Evolutionary conservation across 2,329 filamentous ascomycete species (phyloP), one percentile per base, ranked within the genome.

Genomic region (Claviceps sp.): DNA sequence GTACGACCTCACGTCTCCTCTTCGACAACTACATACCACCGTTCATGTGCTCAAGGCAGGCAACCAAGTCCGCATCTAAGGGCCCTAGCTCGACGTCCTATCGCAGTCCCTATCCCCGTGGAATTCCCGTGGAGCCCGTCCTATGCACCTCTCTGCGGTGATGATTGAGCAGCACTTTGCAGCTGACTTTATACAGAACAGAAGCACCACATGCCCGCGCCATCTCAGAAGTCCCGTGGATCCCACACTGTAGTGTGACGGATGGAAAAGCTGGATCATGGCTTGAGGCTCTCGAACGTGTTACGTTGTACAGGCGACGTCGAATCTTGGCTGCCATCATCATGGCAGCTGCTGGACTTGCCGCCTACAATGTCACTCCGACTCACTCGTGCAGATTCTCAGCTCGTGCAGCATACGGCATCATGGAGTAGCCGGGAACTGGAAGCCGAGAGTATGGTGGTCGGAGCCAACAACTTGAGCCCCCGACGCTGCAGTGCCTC

Each of bases 261-360:
- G 20, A 38, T 14, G 22, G 38, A 16, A 1, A n/a, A n/a, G 42
- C 22, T 22, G 4, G 24, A 3, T 18, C 22, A 22, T 24, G 20
- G 40, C 13, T 30, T 41, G 42, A 50, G 18, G 42, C 34, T 50
- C 49, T 47, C 45, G 49, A 46, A 50, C 49, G 20, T 47, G 43
- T 34, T 34, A 34, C 30, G 9, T 34, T 11, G 34, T 40, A 47
- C 36, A 44, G 42, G 34, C 14, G n/a, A 22, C 26, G 34, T 38
- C 34, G n/a, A 46, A 46, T 22, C 30, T 24, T 18, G 14, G 8
- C 7, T 13, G 11, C 30, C 30, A 50, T n/a, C 40, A 22, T 22
- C 20, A 20, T 36, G 38, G n/a, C 41, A 18, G 26, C 48, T 50
- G 36, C 7, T 30, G 9, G 14, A 30, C 26, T 20, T 20, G 6